phyloP scores from a whole-genome alignment of 2,329 filamentous ascomycete genomes.

The Paracoccidioides lutzii region DNA sequence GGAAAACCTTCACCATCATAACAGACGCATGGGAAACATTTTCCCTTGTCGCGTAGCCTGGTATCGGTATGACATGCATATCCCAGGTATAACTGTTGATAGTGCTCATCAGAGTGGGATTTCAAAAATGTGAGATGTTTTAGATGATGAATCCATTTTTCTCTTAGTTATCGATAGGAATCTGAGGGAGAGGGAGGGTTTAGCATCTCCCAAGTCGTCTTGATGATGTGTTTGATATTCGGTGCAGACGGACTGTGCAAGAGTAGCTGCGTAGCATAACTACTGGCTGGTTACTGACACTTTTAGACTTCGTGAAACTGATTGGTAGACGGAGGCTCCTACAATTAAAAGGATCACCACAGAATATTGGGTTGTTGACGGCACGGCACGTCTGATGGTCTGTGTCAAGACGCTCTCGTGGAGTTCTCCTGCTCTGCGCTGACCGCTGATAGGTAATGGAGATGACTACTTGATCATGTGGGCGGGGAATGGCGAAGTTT shows the following conservation, averaged over 20 bases:
- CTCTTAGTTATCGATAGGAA: neutral
- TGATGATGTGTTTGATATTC: too few species aligned
- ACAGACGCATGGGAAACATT: neutral
- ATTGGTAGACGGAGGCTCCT: neutral
- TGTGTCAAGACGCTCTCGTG: neutral
- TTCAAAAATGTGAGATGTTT: neutral
- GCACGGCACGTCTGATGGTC: slow-evolving; percentile 1
- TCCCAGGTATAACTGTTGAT: neutral
- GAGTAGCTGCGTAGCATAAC: neutral
- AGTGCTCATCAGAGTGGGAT: too few species aligned
- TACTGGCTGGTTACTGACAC: too few species aligned
- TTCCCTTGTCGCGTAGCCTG: too few species aligned
- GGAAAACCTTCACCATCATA: neutral
- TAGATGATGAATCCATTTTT: neutral
- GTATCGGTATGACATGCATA: neutral
- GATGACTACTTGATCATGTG: neutral
- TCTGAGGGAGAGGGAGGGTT: neutral
- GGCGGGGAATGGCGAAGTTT: neutral
- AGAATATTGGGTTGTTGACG: neutral
- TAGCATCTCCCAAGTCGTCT: too few species aligned
- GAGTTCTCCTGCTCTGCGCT: neutral
- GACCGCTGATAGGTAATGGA: neutral
- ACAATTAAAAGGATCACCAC: neutral
- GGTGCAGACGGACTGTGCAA: neutral
- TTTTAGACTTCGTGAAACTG: neutral